Percentiles rank a stretch among this genome's conserved stretches.
Conservation (phyloP, 2,329 filamentous ascomycete species). For the Neonectria ditissima region DNA sequence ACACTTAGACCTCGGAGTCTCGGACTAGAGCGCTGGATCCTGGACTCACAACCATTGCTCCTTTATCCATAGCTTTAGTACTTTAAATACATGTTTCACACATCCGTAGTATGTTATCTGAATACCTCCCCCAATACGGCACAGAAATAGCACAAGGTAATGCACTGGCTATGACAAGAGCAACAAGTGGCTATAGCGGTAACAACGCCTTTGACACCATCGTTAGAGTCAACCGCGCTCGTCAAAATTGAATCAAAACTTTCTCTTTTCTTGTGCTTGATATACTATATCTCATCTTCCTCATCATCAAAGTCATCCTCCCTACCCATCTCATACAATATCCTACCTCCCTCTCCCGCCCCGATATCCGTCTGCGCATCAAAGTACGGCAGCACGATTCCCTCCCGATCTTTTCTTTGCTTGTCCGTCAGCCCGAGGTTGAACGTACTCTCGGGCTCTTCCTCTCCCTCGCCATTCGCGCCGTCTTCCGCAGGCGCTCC, state of each 20-base stretch:
- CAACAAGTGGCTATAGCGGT: background rate
- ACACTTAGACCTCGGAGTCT: no score
- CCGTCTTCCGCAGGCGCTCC: conserved; percentile 54
- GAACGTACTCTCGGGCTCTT: conserved; percentile 81
- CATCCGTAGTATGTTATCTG: background rate
- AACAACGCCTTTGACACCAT: background rate
- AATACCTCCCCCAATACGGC: background rate
- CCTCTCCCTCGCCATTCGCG: conserved; percentile 57
- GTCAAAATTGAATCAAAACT: background rate
- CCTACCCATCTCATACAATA: conserved; percentile 94
- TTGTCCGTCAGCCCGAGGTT: conserved; percentile 89
- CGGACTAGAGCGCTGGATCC: no score
- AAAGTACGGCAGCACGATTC: conserved; percentile 93
- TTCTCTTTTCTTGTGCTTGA: background rate
- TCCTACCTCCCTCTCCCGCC: conserved; percentile 87
- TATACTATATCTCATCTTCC: conserved; percentile 83
- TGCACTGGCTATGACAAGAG: background rate
- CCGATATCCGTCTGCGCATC: conserved; percentile 89
- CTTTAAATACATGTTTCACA: background rate
- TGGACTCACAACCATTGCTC: background rate
- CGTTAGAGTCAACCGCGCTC: background rate
- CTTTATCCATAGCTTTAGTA: background rate
- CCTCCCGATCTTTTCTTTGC: conserved; percentile 86
- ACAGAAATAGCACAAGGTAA: no score
- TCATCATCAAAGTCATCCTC: conserved; percentile 98